Evolutionary conservation across 139 green algal species (phyloP).

Genomic region (Volvox africanus): DNA sequence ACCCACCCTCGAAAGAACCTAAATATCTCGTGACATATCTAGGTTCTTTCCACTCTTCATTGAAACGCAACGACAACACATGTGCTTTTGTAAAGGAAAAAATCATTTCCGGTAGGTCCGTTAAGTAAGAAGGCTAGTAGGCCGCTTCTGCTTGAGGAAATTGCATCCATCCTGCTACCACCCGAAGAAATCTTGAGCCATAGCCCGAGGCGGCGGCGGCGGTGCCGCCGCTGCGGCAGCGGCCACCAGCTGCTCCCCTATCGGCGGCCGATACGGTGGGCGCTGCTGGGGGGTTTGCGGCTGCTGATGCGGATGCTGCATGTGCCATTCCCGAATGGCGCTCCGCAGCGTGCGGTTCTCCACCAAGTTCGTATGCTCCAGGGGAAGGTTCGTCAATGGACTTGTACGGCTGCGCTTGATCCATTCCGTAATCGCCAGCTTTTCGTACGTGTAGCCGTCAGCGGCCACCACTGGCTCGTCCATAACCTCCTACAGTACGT

Average conservation of each 20-base stretch:
- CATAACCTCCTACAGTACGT: constrained; percentile 68
- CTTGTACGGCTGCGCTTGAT: constrained; percentile 54
- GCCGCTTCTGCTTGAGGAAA: no score
- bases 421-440: constrained; percentile 73
- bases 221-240: background rate
- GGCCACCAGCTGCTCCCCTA: background rate
- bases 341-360: constrained; percentile 66
- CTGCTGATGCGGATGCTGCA: constrained; percentile 17
- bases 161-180: background rate
- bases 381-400: constrained; percentile 74
- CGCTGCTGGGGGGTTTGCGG: background rate
- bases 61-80: no score
- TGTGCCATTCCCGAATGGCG: constrained; percentile 68
- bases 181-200: background rate
- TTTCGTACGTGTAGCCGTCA: constrained; percentile 82
- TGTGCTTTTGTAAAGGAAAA: no score
- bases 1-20: no score
- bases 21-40: no score
- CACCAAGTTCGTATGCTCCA: constrained; percentile 61
- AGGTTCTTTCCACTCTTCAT: no score
- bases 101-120: no score
- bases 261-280: background rate
- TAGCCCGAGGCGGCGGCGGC: background rate
- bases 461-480: constrained; percentile 76
- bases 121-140: no score